These are phyloP conservation scores for Psilocybe azurescens DNA, from an alignment of 768 basidiomycete genomes.

Conservation along the genomic window DNA sequence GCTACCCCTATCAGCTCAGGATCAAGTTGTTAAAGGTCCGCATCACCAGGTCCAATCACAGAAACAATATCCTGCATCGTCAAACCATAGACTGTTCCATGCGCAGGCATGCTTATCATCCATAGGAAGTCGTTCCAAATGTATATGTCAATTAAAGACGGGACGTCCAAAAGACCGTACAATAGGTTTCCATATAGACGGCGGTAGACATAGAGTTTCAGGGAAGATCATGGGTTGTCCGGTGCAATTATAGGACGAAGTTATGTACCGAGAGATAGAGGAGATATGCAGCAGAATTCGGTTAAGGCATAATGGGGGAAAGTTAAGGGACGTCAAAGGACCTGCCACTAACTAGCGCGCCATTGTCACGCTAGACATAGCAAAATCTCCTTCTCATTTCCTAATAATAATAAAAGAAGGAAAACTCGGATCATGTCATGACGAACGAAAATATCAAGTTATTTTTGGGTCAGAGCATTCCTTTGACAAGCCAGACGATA, in stretches of 20 bases:
- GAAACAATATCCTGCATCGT: not conserved
- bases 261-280: too few species aligned
- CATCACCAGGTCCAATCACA: not conserved
- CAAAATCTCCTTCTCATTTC: not conserved
- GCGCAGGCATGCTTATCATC: not conserved
- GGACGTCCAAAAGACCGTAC: not conserved
- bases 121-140: not conserved
- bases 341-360: not conserved
- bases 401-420: not conserved
- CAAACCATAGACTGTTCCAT: not conserved
- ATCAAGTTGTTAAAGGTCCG: not conserved
- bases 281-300: too few species aligned
- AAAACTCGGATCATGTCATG: not conserved
- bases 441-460: not conserved
- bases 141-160: not conserved
- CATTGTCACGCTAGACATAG: not conserved
- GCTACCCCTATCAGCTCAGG: not conserved
- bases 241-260: too few species aligned
- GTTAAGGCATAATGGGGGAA: not conserved
- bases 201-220: not conserved
- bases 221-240: not conserved
- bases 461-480: constrained; percentile 58
- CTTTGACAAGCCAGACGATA: constrained; percentile 66
- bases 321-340: not conserved
- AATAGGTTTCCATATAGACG: not conserved